Evolutionary conservation across 2,329 filamentous ascomycete species (phyloP).

Genomic region (Pezicula carpinea): DNA sequence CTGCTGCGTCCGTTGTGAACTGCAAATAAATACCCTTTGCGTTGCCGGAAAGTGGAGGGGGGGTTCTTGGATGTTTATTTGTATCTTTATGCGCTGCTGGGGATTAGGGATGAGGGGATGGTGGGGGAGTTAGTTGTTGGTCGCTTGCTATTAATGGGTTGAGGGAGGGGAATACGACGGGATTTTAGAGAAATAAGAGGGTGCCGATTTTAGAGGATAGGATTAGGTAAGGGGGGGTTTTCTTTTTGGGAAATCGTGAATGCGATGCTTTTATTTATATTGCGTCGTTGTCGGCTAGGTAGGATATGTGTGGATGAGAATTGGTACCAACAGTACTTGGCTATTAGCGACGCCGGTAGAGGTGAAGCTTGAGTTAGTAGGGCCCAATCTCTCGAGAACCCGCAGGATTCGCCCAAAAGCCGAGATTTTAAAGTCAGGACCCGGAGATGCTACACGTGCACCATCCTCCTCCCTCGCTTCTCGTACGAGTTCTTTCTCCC

Average conservation of each 20-base stretch:
- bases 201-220: conserved; percentile 5
- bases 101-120: conserved; percentile 48
- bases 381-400: too few relatives aligned
- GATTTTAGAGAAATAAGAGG: conserved; percentile 53
- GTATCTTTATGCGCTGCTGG: conserved; percentile 47
- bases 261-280: too few relatives aligned
- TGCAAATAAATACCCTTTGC: conserved; percentile 59
- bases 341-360: too few relatives aligned
- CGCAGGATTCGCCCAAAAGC: too few relatives aligned
- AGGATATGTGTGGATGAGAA: too few relatives aligned
- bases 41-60: conserved; percentile 42
- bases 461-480: too few relatives aligned
- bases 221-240: conserved; percentile 5
- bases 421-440: too few relatives aligned
- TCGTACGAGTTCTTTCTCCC: too few relatives aligned
- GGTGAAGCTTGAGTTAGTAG: too few relatives aligned
- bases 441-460: too few relatives aligned
- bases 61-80: conserved; percentile 59
- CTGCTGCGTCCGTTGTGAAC: conserved; percentile 48
- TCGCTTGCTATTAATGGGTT: conserved; percentile 53
- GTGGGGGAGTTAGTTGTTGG: conserved; percentile 46
- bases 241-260: conserved; percentile 5
- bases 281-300: too few relatives aligned
- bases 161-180: conserved; percentile 46
- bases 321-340: too few relatives aligned